Evolutionary conservation across 257 asterid genomes (phyloP).

Genomic region (Mitragyna speciosa): DNA sequence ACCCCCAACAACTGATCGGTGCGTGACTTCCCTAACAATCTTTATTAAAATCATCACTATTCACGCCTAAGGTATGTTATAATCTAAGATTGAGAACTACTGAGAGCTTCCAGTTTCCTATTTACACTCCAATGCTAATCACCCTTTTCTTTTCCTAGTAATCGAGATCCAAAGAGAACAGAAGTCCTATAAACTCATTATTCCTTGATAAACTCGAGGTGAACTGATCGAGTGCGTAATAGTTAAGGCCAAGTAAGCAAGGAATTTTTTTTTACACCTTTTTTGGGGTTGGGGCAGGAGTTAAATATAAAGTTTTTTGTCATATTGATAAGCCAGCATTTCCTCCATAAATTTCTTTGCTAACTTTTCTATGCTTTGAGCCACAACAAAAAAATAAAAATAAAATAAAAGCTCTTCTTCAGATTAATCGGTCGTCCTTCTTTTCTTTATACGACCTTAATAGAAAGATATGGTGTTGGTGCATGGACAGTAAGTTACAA

Average conservation of each 20-base stretch:
- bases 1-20: slow-evolving; percentile 53
- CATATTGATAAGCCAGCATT: background rate
- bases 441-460: background rate
- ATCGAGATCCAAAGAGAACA: too few species aligned
- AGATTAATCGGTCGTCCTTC: background rate
- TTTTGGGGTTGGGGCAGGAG: too few species aligned
- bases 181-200: too few species aligned
- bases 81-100: background rate
- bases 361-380: background rate
- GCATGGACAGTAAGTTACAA: background rate
- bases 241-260: too few species aligned
- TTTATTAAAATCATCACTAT: background rate
- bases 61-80: slow-evolving; percentile 14
- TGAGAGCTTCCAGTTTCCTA: background rate
- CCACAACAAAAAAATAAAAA: background rate
- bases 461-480: background rate
- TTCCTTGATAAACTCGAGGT: too few species aligned
- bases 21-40: slow-evolving; percentile 26
- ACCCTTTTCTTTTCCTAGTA: too few species aligned
- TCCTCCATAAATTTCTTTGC: background rate
- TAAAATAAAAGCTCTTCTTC: too few species aligned
- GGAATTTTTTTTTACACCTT: too few species aligned
- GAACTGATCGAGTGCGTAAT: too few species aligned
- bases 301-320: too few species aligned
- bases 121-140: background rate